phyloP scores from a whole-genome alignment of 768 basidiomycete genomes.

The Rhodotorula babjevae region DNA sequence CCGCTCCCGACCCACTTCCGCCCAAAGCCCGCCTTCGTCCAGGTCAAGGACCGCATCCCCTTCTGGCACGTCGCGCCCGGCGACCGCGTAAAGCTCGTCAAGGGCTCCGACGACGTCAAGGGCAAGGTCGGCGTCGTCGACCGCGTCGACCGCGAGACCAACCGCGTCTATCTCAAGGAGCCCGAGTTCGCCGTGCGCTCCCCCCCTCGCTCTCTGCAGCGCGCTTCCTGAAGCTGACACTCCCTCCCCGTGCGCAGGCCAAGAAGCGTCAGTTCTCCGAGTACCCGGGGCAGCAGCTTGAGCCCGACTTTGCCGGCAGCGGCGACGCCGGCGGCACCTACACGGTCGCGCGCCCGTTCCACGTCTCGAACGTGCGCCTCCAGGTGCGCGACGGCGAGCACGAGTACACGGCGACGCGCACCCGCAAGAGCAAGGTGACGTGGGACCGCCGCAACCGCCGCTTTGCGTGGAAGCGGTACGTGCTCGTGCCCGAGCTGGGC shows the following conservation, averaged over 20 bases:
- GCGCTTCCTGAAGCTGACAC: neutral
- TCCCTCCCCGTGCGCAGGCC: slow-evolving; percentile 4
- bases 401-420: slow-evolving; percentile 34
- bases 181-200: slow-evolving; percentile 32
- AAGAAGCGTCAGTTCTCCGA: slow-evolving; percentile 34
- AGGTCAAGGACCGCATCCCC: slow-evolving; percentile 41
- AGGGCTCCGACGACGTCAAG: slow-evolving; percentile 33
- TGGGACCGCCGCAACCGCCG: slow-evolving; percentile 29
- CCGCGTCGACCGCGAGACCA: slow-evolving; percentile 36
- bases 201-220: neutral
- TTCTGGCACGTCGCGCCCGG: slow-evolving; percentile 40
- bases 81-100: slow-evolving; percentile 39
- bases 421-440: slow-evolving; percentile 21
- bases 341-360: slow-evolving; percentile 23
- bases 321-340: slow-evolving; percentile 19
- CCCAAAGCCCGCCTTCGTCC: slow-evolving; percentile 31
- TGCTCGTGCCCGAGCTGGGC: slow-evolving; percentile 26
- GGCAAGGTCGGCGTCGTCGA: slow-evolving; percentile 34
- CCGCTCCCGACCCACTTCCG: slow-evolving; percentile 39
- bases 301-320: neutral
- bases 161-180: slow-evolving; percentile 37
- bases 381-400: slow-evolving; percentile 23
- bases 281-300: slow-evolving; percentile 34
- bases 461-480: slow-evolving; percentile 36
- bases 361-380: slow-evolving; percentile 39